Percentiles rank a stretch among this genome's conserved stretches.
phyloP scores from a whole-genome alignment of 1,139 yeast species.

The Hansenula anomala region DNA sequence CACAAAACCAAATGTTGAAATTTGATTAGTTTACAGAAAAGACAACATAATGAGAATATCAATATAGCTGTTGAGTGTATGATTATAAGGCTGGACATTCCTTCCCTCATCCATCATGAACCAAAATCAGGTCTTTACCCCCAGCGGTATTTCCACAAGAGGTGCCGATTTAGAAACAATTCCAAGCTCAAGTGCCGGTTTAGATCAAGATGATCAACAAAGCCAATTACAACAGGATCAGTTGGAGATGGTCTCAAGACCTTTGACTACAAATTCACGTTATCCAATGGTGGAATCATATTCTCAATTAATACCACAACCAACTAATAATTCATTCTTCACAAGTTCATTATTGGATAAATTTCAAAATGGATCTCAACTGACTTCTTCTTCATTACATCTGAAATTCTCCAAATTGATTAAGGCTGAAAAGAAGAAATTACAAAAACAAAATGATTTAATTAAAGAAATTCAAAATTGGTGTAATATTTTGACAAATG shows the following conservation, averaged over 20 bases:
- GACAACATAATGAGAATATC: too few relatives aligned
- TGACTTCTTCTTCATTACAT: constrained; percentile 18
- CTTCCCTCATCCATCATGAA: too few relatives aligned
- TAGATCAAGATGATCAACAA: constrained; percentile 1
- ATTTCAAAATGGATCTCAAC: constrained; percentile 5
- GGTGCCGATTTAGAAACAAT: constrained; percentile 2
- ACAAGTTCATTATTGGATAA: background rate
- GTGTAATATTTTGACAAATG: constrained; percentile 37
- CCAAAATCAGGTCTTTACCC: background rate
- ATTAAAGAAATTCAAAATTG: constrained; percentile 36
- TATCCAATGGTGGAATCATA: too few relatives aligned
- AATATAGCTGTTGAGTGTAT: too few relatives aligned
- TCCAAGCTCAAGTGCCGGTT: constrained; percentile 2
- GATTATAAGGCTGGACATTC: too few relatives aligned
- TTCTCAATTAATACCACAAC: background rate
- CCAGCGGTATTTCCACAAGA: background rate
- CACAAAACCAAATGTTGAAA: background rate
- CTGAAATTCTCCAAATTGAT: constrained; percentile 30
- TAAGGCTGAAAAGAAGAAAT: constrained; percentile 30
- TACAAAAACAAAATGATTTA: constrained; percentile 31
- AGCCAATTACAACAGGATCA: background rate
- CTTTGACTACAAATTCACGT: background rate
- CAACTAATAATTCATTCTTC: too few relatives aligned
- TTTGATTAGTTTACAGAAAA: background rate
- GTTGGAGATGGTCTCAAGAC: background rate